Percentiles rank a stretch among this genome's conserved stretches.
phyloP scores from a whole-genome alignment of 2,329 filamentous ascomycete genomes.

The Diaporthe sp. region DNA sequence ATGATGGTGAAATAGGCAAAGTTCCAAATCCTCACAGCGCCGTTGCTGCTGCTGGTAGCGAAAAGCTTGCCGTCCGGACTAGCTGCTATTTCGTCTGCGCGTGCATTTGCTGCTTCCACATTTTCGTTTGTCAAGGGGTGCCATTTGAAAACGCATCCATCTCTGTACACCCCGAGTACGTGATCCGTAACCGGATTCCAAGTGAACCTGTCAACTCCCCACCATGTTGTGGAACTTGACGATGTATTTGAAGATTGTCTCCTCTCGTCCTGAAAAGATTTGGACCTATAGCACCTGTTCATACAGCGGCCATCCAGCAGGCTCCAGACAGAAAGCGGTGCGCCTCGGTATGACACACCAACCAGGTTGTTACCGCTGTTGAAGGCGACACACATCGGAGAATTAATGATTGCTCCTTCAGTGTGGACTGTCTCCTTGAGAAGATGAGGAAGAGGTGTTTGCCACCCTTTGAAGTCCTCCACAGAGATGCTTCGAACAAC shows the following conservation, averaged over 20 bases:
- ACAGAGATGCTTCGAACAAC: background rate
- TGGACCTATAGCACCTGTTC: background rate
- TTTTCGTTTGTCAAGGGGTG: background rate
- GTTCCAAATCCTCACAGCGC: background rate
- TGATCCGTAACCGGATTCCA: slow-evolving; percentile 6
- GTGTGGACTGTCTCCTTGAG: background rate
- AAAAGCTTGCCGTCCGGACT: slow-evolving; percentile 13
- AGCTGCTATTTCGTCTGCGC: background rate
- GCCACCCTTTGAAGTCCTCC: background rate
- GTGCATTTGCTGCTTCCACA: background rate
- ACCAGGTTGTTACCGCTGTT: background rate
- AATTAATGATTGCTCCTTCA: background rate
- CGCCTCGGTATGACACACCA: background rate
- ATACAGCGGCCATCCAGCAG: background rate
- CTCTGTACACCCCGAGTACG: background rate
- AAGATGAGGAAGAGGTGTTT: background rate
- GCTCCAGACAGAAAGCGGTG: background rate
- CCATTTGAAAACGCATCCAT: slow-evolving; percentile 10
- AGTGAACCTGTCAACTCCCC: background rate
- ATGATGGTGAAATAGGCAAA: background rate
- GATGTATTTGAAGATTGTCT: background rate
- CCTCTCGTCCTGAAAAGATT: background rate
- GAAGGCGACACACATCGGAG: background rate
- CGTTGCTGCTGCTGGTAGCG: background rate
- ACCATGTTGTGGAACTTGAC: background rate